These are phyloP conservation scores for Zygotorulaspora sp. DNA, from an alignment of 805 yeast genomes.

Conservation along the genomic window DNA sequence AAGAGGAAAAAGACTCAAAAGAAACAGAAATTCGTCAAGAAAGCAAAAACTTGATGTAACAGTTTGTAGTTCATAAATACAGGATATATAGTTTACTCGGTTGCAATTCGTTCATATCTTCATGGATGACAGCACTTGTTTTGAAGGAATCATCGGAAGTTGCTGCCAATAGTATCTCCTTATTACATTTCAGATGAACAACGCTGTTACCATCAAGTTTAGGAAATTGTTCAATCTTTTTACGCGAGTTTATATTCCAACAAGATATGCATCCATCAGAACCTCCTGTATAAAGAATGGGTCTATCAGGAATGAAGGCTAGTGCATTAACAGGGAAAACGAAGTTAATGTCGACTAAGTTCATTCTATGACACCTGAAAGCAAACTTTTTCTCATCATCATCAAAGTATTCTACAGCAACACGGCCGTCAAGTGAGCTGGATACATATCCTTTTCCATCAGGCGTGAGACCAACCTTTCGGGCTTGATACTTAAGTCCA, in stretches of 20 bases:
- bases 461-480: constrained; percentile 52
- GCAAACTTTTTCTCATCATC: constrained; percentile 54
- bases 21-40: constrained; percentile 11
- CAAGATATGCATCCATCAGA: constrained; percentile 82
- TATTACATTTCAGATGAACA: constrained; percentile 36
- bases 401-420: constrained; percentile 65
- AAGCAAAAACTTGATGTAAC: constrained; percentile 6
- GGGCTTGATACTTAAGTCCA: constrained; percentile 63
- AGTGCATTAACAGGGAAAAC: constrained; percentile 78
- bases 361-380: constrained; percentile 71
- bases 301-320: constrained; percentile 68
- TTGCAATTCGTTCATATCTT: constrained; percentile 17
- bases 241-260: constrained; percentile 85
- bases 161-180: constrained; percentile 39
- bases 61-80: constrained; percentile 4
- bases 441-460: constrained; percentile 54
- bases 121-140: constrained; percentile 30
- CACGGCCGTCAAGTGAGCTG: constrained; percentile 78
- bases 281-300: constrained; percentile 85
- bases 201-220: constrained; percentile 42
- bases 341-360: constrained; percentile 43
- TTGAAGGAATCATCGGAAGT: constrained; percentile 49
- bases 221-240: constrained; percentile 70
- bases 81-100: constrained; percentile 27
- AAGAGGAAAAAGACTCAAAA: constrained; percentile 43